Conservation (phyloP, 1,284 basidiomycete genomes). For the Exsudoporus floridanus region DNA sequence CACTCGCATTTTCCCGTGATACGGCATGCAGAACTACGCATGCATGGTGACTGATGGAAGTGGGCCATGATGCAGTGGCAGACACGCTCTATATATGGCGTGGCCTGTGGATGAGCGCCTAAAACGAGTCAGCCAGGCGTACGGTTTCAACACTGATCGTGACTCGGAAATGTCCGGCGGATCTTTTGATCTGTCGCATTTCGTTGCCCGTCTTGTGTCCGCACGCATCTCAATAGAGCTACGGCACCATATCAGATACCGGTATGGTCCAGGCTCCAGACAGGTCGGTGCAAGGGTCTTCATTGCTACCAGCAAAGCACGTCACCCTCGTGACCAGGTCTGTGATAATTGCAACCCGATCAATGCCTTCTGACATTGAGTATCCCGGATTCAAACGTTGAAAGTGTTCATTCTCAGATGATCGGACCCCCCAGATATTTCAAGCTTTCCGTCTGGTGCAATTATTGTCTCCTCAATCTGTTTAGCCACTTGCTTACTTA, state of each 20-base stretch:
- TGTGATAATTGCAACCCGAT: conserved; percentile 11
- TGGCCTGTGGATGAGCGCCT: conserved; percentile 16
- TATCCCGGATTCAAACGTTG: conserved; percentile 5
- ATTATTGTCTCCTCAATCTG: neutral
- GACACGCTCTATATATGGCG: conserved; percentile 19
- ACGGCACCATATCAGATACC: conserved; percentile 10
- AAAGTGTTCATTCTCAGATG: conserved; percentile 8
- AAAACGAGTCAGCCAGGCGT: conserved; percentile 17
- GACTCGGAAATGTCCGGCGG: conserved; percentile 27
- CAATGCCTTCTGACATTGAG: conserved; percentile 10
- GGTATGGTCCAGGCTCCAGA: no score
- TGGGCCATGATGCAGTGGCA: conserved; percentile 24
- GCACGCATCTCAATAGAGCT: conserved; percentile 16
- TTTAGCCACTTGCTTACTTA: neutral
- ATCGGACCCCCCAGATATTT: conserved; percentile 2
- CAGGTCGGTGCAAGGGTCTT: conserved; percentile 17
- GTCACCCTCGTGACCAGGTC: conserved; percentile 22
- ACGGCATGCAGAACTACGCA: conserved; percentile 30
- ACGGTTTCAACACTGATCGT: conserved; percentile 19
- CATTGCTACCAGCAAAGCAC: conserved; percentile 13
- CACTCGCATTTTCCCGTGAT: conserved; percentile 27
- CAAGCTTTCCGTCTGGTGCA: conserved; percentile 3
- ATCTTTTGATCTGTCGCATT: conserved; percentile 19
- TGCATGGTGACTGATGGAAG: conserved; percentile 33
- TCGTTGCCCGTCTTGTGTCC: conserved; percentile 22